Base-by-base conservation (phyloP, 2,329 filamentous ascomycete species). In the Chaetomiaceae sp. region DNA sequence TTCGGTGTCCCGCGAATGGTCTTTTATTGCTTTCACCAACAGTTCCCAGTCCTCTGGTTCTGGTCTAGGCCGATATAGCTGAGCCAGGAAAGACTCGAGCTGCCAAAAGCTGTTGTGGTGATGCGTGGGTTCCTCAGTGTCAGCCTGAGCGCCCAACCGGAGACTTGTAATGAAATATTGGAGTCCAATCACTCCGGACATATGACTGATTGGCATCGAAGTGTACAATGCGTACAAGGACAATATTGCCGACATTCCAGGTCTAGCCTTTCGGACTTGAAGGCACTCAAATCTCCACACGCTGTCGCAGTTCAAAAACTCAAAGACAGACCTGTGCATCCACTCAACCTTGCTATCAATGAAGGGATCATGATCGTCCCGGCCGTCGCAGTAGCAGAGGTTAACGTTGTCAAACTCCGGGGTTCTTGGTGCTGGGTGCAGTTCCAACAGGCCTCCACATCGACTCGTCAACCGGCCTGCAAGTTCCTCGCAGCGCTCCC, bases 381-480 rank as follows among this genome's bases (percentile, higher is more conserved):
- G n/a, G n/a, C n/a, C n/a, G n/a, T n/a, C n/a, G n/a, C n/a, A n/a
- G n/a, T n/a, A n/a, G n/a, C n/a, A n/a, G n/a, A n/a, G n/a, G n/a
- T n/a, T n/a, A n/a, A n/a, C n/a, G n/a, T n/a, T n/a, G n/a, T n/a
- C n/a, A n/a, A n/a, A n/a, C n/a, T n/a, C n/a, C n/a, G n/a, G n/a
- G n/a, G n/a, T n/a, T n/a, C n/a, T n/a, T n/a, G n/a, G n/a, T n/a
- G n/a, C n/a, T n/a, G n/a, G n/a, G n/a, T n/a, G n/a, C 13, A 40
- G 11, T 20, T 38, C 53, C 32, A 53, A 37, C 14, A 58, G 33
- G 4, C 56, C 56, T n/a, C 49, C 49, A 14, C 53, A 56, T 5
- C 55, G 53, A 25, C 56, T 58, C 11, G 50, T 27, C 21, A 56
- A 9, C n/a, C 56, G 45, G 2, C 53, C 50, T 8, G 16, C 20